Base-by-base conservation (phyloP, 1,284 basidiomycete species). In the Filobasidium uniguttulatum region DNA sequence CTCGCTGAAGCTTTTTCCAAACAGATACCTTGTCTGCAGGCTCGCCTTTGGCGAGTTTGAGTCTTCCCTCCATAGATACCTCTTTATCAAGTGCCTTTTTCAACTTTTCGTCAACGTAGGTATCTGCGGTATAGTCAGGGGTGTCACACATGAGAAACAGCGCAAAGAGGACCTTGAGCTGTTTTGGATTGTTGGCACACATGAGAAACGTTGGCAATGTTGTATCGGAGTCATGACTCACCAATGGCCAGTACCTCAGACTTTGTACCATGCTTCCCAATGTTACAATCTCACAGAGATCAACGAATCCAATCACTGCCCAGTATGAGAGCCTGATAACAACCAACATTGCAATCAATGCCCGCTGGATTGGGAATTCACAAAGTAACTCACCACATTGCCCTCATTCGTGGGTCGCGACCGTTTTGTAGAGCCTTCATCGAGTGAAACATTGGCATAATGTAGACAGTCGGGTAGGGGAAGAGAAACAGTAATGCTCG, bases 101-200 rank as follows among this genome's bases (percentile, higher is more conserved):
- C 5, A 46, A 17, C 6, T 38, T 45, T 26, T 47, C 38, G 45
- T 52, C 50, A 2, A 46, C 28, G 14, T 47, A 22, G 7, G 50
- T 29, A 9, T 40, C 37, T 17, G 26, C 44, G 20, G 37, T 26
- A 15, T 22, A 52, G 30, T 52, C 50, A 14, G 50, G 30, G 9
- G 50, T 48, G 23, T 52, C 50, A 35, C 46, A 43, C 38, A 52
- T 44, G 9, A 52, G 36, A 22, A 48, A 48, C 8, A 52, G 29
- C n/a, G 46, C 38, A 29, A 52, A 30, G 9, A 33, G 26, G 40
- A 45, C 19, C 22, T 52, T 52, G 40, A 52, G 19, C 46, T 52
- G 45, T 31, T 15, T 7, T 15, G 17, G 3, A 4, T 9, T 9
- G 5, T 10, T 15, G 31, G 6, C n/a, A n/a, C n/a, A n/a, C n/a